These are phyloP conservation scores for Zelonia costaricensis DNA, from an alignment of 208 protist species.

Conservation along the genomic window DNA sequence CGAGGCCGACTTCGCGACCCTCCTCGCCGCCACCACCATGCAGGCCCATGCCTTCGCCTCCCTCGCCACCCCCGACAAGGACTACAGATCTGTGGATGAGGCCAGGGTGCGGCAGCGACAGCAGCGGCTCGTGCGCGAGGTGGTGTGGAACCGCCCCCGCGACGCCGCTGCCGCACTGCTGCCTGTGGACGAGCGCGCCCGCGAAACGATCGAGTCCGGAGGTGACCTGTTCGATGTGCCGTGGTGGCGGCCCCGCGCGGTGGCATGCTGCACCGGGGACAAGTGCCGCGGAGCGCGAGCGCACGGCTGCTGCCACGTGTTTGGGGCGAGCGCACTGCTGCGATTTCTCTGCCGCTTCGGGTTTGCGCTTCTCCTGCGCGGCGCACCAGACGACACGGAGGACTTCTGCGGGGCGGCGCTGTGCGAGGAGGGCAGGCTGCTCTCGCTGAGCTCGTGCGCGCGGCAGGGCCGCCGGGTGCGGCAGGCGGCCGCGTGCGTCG, in stretches of 20 bases:
- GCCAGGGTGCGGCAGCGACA: conserved; percentile 10
- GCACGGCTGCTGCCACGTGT: conserved; percentile 46
- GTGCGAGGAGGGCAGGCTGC: conserved; percentile 22
- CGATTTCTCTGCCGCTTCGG: conserved; percentile 57
- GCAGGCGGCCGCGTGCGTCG: conserved; percentile 27
- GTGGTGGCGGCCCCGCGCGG: conserved; percentile 27
- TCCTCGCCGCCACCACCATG: conserved; percentile 5
- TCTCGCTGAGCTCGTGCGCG: conserved; percentile 20
- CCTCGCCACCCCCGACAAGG: conserved; percentile 2
- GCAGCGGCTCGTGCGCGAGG: conserved; percentile 66
- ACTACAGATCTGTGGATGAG: conserved; percentile 8
- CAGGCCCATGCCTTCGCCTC: conserved; percentile 27
- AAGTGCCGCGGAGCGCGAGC: conserved; percentile 14
- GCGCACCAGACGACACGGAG: conserved; percentile 13
- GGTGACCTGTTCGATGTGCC: background rate
- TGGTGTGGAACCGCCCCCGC: conserved; percentile 68
- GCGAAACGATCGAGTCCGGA: too few relatives aligned
- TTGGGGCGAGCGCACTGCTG: conserved; percentile 44
- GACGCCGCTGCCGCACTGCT: background rate
- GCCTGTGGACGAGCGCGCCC: background rate
- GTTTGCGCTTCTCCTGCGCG: conserved; percentile 63
- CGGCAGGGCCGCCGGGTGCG: background rate
- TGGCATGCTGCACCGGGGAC: conserved; percentile 34
- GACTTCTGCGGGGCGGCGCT: conserved; percentile 19
- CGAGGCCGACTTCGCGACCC: conserved; percentile 4